Evolutionary conservation across 176 grass and related monocot genomes (phyloP).

Genomic region (Zoysia japonica): DNA sequence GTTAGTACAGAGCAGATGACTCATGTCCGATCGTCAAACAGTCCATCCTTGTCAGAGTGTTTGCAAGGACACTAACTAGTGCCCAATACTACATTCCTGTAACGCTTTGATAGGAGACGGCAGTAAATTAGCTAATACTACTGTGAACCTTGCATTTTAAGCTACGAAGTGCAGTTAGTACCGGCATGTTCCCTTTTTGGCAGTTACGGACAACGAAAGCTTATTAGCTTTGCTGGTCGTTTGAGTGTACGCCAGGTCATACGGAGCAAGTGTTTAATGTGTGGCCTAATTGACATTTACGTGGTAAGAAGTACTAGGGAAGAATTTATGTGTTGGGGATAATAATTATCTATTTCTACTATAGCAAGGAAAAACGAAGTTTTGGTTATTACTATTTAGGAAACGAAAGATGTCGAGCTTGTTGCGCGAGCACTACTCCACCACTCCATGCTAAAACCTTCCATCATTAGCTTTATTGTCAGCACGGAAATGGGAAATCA

Average conservation of each 20-base stretch:
- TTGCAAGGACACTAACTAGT: slow-evolving; percentile 1
- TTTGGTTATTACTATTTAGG: not conserved
- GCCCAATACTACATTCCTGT: not conserved
- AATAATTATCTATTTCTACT: not conserved
- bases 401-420: not conserved
- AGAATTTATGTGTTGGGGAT: slow-evolving; percentile 13
- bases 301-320: not conserved
- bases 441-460: slow-evolving; percentile 18
- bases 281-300: slow-evolving; percentile 27
- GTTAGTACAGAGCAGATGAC: slow-evolving; percentile 1
- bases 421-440: slow-evolving; percentile 19
- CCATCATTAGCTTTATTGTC: slow-evolving; percentile 4
- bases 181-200: not conserved
- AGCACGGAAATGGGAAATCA: slow-evolving; percentile 17
- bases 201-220: slow-evolving; percentile 10
- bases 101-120: not conserved
- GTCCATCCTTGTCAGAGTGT: slow-evolving; percentile 20
- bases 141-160: slow-evolving; percentile 23
- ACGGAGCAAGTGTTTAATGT: slow-evolving; percentile 12
- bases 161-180: slow-evolving; percentile 39
- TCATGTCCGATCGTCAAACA: slow-evolving; percentile 2
- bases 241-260: slow-evolving; percentile 34
- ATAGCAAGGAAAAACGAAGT: not conserved
- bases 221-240: slow-evolving; percentile 1
- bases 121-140: not conserved